Base-by-base conservation (phyloP, 495 filamentous ascomycete genomes). In the Penicillium flavigenum region DNA sequence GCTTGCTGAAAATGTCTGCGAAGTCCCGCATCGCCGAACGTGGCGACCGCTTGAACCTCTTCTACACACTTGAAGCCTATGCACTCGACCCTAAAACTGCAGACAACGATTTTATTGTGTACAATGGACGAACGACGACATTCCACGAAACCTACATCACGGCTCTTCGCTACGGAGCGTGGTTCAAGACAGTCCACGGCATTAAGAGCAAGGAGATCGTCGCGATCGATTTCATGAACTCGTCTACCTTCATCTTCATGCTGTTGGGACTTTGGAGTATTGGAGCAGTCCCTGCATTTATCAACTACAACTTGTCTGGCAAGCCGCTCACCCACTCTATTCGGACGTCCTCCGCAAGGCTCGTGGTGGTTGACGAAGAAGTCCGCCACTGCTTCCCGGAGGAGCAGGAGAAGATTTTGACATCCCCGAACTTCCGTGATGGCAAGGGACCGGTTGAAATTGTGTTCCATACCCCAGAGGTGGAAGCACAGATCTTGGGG, bases 261-360 rank as follows among this genome's bases (percentile, higher is more conserved):
- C 82, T 85, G 76, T 78, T 96, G 22, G 94, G 88, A 0, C 71
- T 97, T 31, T 97, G 93, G 92, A 85, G 86, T 17, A 84, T 98
- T 41, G 94, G 94, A 0, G 92, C 90, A 0, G 83, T 82, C 26
- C 92, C 93, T n/a, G 94, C 93, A 0, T 89, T 95, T 58, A 88
- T 98, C 74, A 98, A 98, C 69, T 96, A 94, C 72, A 98, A 97
- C 63, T 70, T 98, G 44, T 78, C 79, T 2, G 88, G 86, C 12
- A 83, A 89, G 27, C 80, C 92, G 2, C 74, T 98, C 57, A 67
- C 86, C 27, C 93, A 98, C 70, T 93, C 88, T 49, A 77, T 98
- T 14, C 84, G 79, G 51, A 81, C 84, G 9, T 88, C 89, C 0
- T 86, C 83, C 0, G 77, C 91, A 3, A 77, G 83, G 12, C 68